Base-by-base conservation (phyloP, 1,139 yeast species). In the Nakaseomyces nivariensis region DNA sequence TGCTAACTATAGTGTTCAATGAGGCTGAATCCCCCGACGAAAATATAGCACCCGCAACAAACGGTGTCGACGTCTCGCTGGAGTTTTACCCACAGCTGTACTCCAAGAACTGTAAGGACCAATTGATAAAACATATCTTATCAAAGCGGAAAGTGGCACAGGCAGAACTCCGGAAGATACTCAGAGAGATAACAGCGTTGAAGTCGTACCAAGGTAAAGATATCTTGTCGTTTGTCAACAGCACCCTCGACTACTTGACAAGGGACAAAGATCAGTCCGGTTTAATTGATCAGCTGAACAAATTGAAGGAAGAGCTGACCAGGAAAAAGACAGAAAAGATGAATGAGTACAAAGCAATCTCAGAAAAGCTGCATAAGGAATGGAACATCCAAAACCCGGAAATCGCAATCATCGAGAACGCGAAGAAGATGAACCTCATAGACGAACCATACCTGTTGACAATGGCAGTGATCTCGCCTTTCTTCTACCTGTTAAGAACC, bases 61-160 rank as follows among this genome's bases (percentile, higher is more conserved):
- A 59, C 22, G 67, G 67, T 9, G 64, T 63, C 1, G 61, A 62
- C 17, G 48, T 64, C 1, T 67, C 68, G 4, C 45, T 63, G 33
- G 58, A 60, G 50, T 64, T 64, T 47, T 64, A 63, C 45, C 67
- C 68, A 1, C 66, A 63, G 48, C 48, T 64, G 17, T 64, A 64
- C 48, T 58, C 63, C 3, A 58, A 57, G 44, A 49, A 51, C 11
- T 56, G 60, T 44, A 63, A 60, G 43, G 59, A 61, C 17, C 53
- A 56, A 43, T 51, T 63, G 37, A 58, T 63, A 4, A 57, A 54
- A 25, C 59, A 60, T 25, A 55, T 64, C 25, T 49, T 61, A 9
- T 45, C 47, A 5, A 56, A 59, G 37, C 47, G 64, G n/a, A 56
- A 50, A 43, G 52, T 53, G 24, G 59, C 61, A 0, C 58, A 57